Conservation (phyloP, 192 early-diverging fungal species). For the Podila epicladia region DNA sequence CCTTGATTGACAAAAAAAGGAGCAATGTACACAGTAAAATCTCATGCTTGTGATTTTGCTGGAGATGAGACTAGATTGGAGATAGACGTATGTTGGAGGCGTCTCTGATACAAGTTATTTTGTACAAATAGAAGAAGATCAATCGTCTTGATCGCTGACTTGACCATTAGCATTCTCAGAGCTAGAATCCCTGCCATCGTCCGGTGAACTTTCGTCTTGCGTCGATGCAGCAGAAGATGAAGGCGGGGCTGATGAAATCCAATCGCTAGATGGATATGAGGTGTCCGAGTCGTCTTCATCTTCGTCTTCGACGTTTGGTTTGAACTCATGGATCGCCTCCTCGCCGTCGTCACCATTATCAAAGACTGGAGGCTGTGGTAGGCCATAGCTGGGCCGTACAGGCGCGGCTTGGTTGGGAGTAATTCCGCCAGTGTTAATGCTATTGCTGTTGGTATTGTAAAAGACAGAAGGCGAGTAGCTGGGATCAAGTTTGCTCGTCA, state of each 20-base stretch:
- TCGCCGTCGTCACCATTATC: conserved; percentile 15
- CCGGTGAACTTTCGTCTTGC: no score
- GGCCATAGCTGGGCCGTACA: neutral
- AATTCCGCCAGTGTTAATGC: neutral
- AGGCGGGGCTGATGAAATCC: no score
- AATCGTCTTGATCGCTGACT: no score
- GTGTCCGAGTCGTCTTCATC: neutral
- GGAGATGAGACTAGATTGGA: no score
- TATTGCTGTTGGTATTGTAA: conserved; percentile 9
- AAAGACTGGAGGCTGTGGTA: conserved; percentile 9
- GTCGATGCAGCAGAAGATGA: no score
- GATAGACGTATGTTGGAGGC: neutral
- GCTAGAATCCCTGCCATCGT: no score
- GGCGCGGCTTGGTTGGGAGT: neutral
- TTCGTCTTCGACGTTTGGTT: neutral
- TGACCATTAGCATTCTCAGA: no score
- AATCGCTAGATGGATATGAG: no score
- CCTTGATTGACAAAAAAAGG: neutral
- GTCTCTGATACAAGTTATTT: no score
- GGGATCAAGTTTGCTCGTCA: conserved; percentile 10
- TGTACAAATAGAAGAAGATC: neutral
- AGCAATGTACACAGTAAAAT: no score
- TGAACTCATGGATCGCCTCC: neutral
- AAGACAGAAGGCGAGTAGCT: conserved; percentile 7
- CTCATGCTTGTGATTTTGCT: no score